Conservation (phyloP, 441 rosid genomes). For the Bocquillonia castaneifolia region DNA sequence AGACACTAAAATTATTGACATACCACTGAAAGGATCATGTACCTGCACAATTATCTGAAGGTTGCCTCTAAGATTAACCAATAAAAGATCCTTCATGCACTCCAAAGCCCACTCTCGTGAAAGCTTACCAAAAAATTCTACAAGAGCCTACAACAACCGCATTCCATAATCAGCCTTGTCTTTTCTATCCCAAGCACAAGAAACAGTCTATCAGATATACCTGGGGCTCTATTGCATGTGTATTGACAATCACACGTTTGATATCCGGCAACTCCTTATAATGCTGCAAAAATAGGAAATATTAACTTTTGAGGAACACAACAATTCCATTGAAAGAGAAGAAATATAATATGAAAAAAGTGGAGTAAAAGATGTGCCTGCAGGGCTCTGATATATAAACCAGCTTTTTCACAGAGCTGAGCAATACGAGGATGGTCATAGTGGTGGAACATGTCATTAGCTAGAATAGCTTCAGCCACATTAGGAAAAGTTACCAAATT, state of each 20-base stretch:
- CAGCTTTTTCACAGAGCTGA: conserved; percentile 98
- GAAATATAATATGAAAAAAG: neutral
- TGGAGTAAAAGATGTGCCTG: conserved; percentile 47
- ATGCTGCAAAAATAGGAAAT: conserved; percentile 54
- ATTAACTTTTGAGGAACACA: conserved; percentile 8
- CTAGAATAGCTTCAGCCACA: conserved; percentile 98
- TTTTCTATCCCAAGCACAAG: conserved; percentile 10
- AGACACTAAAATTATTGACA: conserved; percentile 12
- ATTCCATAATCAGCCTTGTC: conserved; percentile 2
- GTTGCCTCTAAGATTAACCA: conserved; percentile 87
- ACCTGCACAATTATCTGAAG: conserved; percentile 99
- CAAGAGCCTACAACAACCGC: conserved; percentile 63
- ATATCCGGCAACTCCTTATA: conserved; percentile 90
- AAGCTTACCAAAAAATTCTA: conserved; percentile 95
- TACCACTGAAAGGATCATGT: conserved; percentile 19
- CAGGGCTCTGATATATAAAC: conserved; percentile 79
- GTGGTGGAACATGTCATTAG: conserved; percentile 98
- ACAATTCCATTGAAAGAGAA: conserved; percentile 16
- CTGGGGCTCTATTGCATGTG: conserved; percentile 99
- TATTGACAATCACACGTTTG: conserved; percentile 94
- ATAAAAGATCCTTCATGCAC: conserved; percentile 96
- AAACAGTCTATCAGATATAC: conserved; percentile 33
- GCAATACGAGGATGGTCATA: conserved; percentile 96
- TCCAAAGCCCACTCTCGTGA: conserved; percentile 99
- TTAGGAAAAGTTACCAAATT: conserved; percentile 96